A percentile compares a stretch with the other conserved stretches of the same genome.
Conservation (phyloP, 1,139 yeast genomes). For the Yamadazyma jaroonii region DNA sequence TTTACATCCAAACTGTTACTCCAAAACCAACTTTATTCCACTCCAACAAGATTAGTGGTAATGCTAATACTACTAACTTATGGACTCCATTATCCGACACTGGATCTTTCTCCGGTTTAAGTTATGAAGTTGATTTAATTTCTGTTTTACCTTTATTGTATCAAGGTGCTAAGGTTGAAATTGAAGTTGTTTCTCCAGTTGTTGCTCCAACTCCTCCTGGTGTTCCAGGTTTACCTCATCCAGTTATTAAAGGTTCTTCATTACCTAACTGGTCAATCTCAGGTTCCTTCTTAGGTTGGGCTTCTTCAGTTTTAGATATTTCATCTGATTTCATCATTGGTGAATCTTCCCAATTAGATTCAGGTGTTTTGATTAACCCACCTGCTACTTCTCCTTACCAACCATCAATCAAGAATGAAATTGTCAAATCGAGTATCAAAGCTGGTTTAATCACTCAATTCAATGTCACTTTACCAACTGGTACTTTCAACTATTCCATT, state of each 20-base stretch:
- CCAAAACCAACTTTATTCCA: slow-evolving; percentile 29
- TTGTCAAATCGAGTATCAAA: slow-evolving; percentile 11
- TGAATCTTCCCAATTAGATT: slow-evolving; percentile 11
- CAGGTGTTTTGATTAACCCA: slow-evolving; percentile 15
- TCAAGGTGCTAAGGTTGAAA: slow-evolving; percentile 18
- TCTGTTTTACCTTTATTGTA: slow-evolving; percentile 30
- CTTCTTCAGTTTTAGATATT: slow-evolving; percentile 11
- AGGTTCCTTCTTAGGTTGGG: slow-evolving; percentile 18
- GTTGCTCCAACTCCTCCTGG: slow-evolving; percentile 11
- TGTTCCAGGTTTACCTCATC: slow-evolving; percentile 12
- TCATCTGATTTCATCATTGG: slow-evolving; percentile 10
- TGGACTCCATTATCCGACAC: slow-evolving; percentile 25
- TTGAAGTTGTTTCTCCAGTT: slow-evolving; percentile 21
- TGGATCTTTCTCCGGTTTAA: slow-evolving; percentile 24
- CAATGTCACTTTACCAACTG: slow-evolving; percentile 15
- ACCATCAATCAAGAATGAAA: slow-evolving; percentile 15
- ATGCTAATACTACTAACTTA: slow-evolving; percentile 12
- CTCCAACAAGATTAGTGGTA: slow-evolving; percentile 15
- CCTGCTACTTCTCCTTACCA: slow-evolving; percentile 16
- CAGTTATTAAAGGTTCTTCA: slow-evolving; percentile 12
- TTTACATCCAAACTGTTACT: slow-evolving; percentile 20
- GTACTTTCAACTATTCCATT: slow-evolving; percentile 12
- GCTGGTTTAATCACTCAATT: slow-evolving; percentile 13
- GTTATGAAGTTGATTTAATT: slow-evolving; percentile 26
- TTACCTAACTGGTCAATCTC: slow-evolving; percentile 15